Conservation (phyloP, 768 basidiomycete genomes). For the Exsudoporus frostii region DNA sequence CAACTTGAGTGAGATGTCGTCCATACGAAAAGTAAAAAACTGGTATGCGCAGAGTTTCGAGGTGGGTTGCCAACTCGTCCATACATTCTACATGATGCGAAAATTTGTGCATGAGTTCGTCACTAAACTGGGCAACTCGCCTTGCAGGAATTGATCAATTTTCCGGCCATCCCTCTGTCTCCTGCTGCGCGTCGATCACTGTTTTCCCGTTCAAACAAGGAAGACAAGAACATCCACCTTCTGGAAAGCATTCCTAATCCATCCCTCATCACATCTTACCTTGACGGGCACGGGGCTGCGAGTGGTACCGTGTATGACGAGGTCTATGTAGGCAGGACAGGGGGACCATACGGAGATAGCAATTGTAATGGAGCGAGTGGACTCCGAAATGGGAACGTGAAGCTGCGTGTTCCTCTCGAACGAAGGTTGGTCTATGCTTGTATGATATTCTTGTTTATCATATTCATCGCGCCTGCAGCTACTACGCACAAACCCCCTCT, state of each 20-base stretch:
- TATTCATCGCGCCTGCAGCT: conserved; percentile 43
- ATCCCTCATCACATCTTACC: conserved; percentile 41
- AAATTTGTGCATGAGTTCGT: not conserved
- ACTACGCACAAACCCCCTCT: conserved; percentile 74
- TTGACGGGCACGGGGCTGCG: conserved; percentile 32
- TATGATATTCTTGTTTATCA: conserved; percentile 1
- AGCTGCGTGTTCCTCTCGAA: conserved; percentile 80
- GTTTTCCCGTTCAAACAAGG: conserved; percentile 41
- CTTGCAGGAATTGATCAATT: conserved; percentile 80
- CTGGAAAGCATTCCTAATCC: conserved; percentile 84
- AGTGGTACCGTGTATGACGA: conserved; percentile 10
- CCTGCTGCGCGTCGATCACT: conserved; percentile 65
- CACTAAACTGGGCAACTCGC: not conserved
- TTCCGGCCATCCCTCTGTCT: conserved; percentile 74
- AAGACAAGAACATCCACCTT: conserved; percentile 38
- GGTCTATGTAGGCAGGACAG: not conserved
- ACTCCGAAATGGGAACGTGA: conserved; percentile 53
- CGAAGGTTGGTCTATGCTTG: conserved; percentile 50
- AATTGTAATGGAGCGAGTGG: conserved; percentile 29
- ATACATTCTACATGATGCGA: not conserved
- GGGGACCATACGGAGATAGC: conserved; percentile 14
- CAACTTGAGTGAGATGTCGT: conserved; percentile 85
- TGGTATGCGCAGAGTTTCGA: conserved; percentile 99
- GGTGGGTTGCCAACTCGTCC: conserved; percentile 44
- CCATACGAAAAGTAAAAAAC: conserved; percentile 91